Base-by-base conservation (phyloP, 2,329 filamentous ascomycete species). In the Claviceps africana region DNA sequence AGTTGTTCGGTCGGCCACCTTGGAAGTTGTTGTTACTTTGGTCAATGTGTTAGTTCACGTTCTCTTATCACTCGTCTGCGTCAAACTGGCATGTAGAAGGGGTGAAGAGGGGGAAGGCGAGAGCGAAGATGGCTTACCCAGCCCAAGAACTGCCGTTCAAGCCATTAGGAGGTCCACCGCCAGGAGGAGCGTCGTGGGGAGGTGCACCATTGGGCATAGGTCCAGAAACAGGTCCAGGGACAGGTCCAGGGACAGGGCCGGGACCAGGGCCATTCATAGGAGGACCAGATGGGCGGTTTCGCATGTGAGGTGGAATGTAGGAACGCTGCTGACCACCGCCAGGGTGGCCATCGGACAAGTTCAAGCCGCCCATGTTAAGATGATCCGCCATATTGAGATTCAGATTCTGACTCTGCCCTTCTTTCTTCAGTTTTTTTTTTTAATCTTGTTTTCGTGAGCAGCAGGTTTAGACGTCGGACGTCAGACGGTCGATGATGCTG, bases 291-390 rank as follows among this genome's bases (percentile, higher is more conserved):
- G 62, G 64, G 51, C 79, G 78, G 62, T 72, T 73, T 65, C 87
- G 83, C 76, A 90, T 82, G 70, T 93, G 88, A 69, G 87, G 87
- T 59, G 87, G 87, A 60, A 93, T 89, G 76, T 93, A 93, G 53
- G 86, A 86, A 64, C 84, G 83, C 54, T 57, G 59, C 47, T 62
- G 60, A 8, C 25, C 31, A 39, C 51, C 51, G 3, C 51, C 51
- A 13, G 42, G 51, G 51, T 66, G 63, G 52, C 64, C 67, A 33
- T 68, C 67, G 54, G 71, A 81, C 58, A 91, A 74, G 70, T 73
- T 83, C 64, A 91, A 75, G 66, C 82, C 81, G 67, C 77, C 79
- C 79, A 91, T 89, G 75, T 88, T 88, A 63, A 93, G 78, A 75
- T 90, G 83, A 64, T 88, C 85, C 68, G 85, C 85, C 85, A 89